A percentile compares a stretch with the other conserved stretches of the same genome.
Evolutionary conservation across 305 asterid species (phyloP).

Genomic region (Ilex paraguariensis): DNA sequence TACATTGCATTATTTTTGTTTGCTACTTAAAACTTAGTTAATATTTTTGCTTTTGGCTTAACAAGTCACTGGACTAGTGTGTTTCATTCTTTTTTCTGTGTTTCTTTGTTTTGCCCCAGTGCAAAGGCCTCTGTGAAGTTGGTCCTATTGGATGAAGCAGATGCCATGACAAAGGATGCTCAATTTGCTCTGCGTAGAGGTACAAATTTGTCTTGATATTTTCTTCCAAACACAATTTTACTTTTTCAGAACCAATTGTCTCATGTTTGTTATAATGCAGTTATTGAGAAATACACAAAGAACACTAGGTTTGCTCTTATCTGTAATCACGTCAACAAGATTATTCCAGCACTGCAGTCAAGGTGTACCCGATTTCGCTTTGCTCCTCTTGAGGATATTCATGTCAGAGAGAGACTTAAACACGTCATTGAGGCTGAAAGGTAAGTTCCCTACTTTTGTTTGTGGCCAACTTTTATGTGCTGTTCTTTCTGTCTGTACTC

Average conservation of each 20-base stretch:
- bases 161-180: constrained; percentile 99
- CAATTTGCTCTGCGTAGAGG: constrained; percentile 99
- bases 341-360: constrained; percentile 94
- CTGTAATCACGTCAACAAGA: constrained; percentile 94
- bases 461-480: neutral
- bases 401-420: constrained; percentile 74
- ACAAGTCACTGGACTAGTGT: no score
- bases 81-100: neutral
- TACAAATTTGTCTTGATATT: constrained; percentile 22
- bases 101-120: constrained; percentile 23
- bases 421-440: constrained; percentile 79
- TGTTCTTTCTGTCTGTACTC: neutral
- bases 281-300: constrained; percentile 90
- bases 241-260: neutral
- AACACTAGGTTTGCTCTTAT: constrained; percentile 91
- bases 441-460: constrained; percentile 34
- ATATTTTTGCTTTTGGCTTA: no score
- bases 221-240: neutral
- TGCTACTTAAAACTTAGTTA: no score
- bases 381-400: constrained; percentile 90
- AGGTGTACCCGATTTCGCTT: constrained; percentile 98
- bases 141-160: constrained; percentile 92
- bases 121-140: constrained; percentile 72
- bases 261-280: constrained; percentile 38
- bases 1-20: neutral